Base-by-base conservation (phyloP, 129 eudicot species). In the Heracleum sosnowskyi region DNA sequence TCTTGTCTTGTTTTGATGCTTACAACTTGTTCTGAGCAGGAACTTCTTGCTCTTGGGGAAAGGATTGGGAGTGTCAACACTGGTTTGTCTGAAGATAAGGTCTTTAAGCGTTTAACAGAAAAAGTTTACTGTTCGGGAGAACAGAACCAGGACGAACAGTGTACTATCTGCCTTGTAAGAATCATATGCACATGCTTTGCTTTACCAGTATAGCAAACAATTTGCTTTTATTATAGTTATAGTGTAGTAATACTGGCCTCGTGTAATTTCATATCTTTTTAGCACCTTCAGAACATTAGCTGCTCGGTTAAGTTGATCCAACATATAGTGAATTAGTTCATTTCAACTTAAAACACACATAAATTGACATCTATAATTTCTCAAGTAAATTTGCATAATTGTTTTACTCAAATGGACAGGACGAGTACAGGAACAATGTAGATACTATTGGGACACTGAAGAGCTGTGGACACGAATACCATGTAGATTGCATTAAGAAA, bases 91-190 rank as follows among this genome's bases (percentile, higher is more conserved):
- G 91, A 88, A 76, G 85, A 83, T 76, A 78, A 28, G 72, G 79
- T 88, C 60, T 76, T 82, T 37, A 85, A 88, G 75, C 81, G 78
- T 81, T 40, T 88, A 74, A 79, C 35, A 42, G 91, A 76, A 79
- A 83, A 79, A 55, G 60, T 63, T 45, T 20, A 78, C 18, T 81
- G 69, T 80, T 80, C 45, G 7, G 37, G 49, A 17, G 64, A 76
- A 78, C 81, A 75, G 80, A 76, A 40, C 36, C 62, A n/a, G 33
- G 91, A 85, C 34, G 87, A 60, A 78, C 60, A 74, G 24, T 88
- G 91, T 83, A 79, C 89, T 47, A 88, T 88, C 66, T 88, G 91
- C 78, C 91, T 88, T 44, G 91, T 88, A 83, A 85, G 88, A 51
- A 24, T 40, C 34, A 49, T 15, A 46, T 35, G 8, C 39, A 24